Evolutionary conservation across 345 rosid species (phyloP), one percentile per base, ranked within the genome.

Genomic region (Pugionium dolabratum): DNA sequence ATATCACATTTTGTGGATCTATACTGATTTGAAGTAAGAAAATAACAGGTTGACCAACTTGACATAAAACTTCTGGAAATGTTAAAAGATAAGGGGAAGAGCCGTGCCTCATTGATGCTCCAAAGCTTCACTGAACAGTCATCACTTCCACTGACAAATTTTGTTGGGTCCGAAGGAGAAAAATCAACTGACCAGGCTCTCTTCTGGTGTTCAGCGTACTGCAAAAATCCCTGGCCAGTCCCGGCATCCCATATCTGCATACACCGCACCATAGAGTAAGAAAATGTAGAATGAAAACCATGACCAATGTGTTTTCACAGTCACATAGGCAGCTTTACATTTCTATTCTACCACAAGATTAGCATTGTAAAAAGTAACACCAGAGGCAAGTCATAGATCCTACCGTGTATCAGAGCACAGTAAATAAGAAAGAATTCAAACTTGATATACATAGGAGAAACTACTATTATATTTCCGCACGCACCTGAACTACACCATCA

Each of bases 161-260:
- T 87, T 61, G 83, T 89, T 6, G 96, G 96, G 76, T 82, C 83
- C 35, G 82, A 76, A 60, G 64, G 88, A 72, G 93, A 92, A 75
- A 92, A 92, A 80, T 92, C 95, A 71, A 92, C 91, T 78, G 96
- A 85, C 98, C 96, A 89, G 29, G 96, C 95, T 78, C 98, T 79
- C 75, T 80, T 89, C 59, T 78, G 82, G 76, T 92, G 98, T 79
- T 89, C 98, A 4, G 40, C 71, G 75, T 75, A 85, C 64, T 79
- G 93, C 4, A 81, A 84, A 54, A 89, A 71, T 40, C 76, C 86
- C 79, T 81, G 89, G 65, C 91, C 96, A 33, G 91, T 87, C 74
- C 82, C 72, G 11, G 81, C 89, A 81, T 92, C 98, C 98, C 96
- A 92, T 48, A 90, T 72, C 98, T 92, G 71, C 72, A 74, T 39